Evolutionary conservation across 495 filamentous ascomycete species (phyloP), one percentile per base, ranked within the genome.

Genomic region (Hypoxylon fragiforme): DNA sequence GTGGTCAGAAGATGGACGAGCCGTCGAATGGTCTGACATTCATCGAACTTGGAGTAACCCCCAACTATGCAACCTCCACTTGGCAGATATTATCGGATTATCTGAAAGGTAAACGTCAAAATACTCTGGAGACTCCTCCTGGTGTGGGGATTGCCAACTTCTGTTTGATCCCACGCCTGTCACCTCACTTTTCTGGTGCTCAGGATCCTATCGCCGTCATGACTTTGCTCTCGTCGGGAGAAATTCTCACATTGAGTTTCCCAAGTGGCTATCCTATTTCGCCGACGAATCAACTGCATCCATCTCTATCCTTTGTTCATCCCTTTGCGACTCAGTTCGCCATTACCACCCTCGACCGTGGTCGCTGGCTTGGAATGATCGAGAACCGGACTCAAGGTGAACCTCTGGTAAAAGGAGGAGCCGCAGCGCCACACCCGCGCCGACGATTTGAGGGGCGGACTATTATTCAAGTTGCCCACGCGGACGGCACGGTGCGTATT

Each of bases 131-230:
- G 6, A 89, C 85, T 2, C 94, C 95, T 0, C 82, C 88, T 1
- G 86, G 87, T n/a, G 83, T 87, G 11, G 81, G 85, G 38, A 85
- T 94, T 9, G 73, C 84, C n/a, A 83, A 92, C 46, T 92, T 94
- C 59, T 91, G 87, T 54, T 71, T 94, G 8, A 82, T 97, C 34
- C 92, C 94, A 7, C 83, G 90, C 7, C 62, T 78, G 28, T 88
- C 86, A 1, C 94, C 94, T 1, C 86, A 95, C 66, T 97, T 90
- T 62, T 85, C 83, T 30, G 91, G 95, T 32, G 84, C 83, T 2
- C 87, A 94, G 66, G 95, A 98, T 65, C 94, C 94, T 0, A 85
- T 97, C 41, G 90, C 89, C 2, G 71, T 95, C 3, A 71, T 98
- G 54, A 82, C 83, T 14, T 74, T 95, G 16, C 75, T 97, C 2